Base-by-base conservation (phyloP, 163 green algal species). In the Prototheca cutis region DNA sequence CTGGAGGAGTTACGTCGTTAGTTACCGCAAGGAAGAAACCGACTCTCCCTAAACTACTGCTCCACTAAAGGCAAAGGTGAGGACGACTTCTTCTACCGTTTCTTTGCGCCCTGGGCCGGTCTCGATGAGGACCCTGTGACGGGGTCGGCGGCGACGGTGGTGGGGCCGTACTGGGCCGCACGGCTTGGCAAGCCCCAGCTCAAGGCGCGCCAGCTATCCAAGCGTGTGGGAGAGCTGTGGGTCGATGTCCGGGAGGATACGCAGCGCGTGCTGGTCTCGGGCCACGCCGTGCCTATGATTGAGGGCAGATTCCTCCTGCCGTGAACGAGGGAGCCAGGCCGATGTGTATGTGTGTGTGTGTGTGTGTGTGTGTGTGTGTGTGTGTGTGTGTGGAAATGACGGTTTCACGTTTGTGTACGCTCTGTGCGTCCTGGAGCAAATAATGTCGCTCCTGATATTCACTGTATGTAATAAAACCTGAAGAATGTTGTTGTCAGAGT, bases 51-150 rank as follows among this genome's bases (percentile, higher is more conserved):
- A n/a, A n/a, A n/a, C n/a, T n/a, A n/a, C n/a, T n/a, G n/a, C 42
- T 25, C 25, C 25, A 23, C n/a, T 40, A 13, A 49, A 57, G 61
- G 39, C 6, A 42, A 63, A 19, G 52, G 36, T 28, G 23, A 19
- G 28, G 61, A 74, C 36, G 75, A 91, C 71, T 76, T 93, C 19
- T 54, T 79, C 29, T 83, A 64, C 10, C 70, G 87, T 2, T 95
- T 92, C 73, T 95, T 95, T 51, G 87, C 61, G 2, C 87, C 87
- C 3, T 81, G 75, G 73, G 62, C 68, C 15, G 85, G 84, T 27
- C 84, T 93, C 13, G 53, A 73, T 19, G 85, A 93, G 63, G 87
- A 95, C 63, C 87, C 87, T 1, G 87, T 91, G 15, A 94, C 85
- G 0, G 85, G 87, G 32, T 55, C 21, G 6, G 68, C 68, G 2